Percentiles rank a stretch among this genome's conserved stretches.
phyloP scores from a whole-genome alignment of 345 rosid genomes.

The Triadica sebifera region DNA sequence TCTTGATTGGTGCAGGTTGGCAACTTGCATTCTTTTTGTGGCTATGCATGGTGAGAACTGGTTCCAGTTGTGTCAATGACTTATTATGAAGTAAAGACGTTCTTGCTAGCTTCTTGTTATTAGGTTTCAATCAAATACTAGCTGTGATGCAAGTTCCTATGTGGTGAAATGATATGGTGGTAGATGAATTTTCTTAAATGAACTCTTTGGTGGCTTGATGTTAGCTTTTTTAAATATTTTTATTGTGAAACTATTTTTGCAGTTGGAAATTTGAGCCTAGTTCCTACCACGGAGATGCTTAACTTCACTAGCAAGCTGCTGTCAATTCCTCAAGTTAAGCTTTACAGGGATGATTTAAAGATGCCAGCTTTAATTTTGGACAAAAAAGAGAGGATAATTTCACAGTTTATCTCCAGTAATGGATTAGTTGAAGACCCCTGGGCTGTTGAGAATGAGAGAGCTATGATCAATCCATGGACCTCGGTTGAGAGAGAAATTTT shows the following conservation, averaged over 20 bases:
- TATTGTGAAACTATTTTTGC: conserved; percentile 21
- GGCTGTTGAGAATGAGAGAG: conserved; percentile 80
- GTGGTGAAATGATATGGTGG: neutral
- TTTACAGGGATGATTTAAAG: conserved; percentile 55
- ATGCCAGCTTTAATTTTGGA: conserved; percentile 94
- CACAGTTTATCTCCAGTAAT: conserved; percentile 68
- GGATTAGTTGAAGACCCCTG: conserved; percentile 92
- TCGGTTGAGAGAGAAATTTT: conserved; percentile 73
- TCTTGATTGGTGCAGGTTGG: neutral
- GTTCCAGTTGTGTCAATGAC: neutral
- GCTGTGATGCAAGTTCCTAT: neutral
- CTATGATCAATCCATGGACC: conserved; percentile 87
- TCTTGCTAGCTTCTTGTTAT: neutral
- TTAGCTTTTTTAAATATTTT: neutral
- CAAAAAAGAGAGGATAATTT: conserved; percentile 56
- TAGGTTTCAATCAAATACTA: neutral
- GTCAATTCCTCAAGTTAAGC: conserved; percentile 45
- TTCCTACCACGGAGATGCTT: conserved; percentile 49
- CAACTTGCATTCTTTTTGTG: neutral
- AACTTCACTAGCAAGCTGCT: conserved; percentile 57
- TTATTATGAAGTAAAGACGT: neutral
- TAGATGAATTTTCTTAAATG: neutral
- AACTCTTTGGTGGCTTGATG: neutral
- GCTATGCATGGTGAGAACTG: neutral
- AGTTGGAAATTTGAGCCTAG: conserved; percentile 54